Conservation (phyloP, 176 grass and related monocot species). For the Puya raimondii region DNA sequence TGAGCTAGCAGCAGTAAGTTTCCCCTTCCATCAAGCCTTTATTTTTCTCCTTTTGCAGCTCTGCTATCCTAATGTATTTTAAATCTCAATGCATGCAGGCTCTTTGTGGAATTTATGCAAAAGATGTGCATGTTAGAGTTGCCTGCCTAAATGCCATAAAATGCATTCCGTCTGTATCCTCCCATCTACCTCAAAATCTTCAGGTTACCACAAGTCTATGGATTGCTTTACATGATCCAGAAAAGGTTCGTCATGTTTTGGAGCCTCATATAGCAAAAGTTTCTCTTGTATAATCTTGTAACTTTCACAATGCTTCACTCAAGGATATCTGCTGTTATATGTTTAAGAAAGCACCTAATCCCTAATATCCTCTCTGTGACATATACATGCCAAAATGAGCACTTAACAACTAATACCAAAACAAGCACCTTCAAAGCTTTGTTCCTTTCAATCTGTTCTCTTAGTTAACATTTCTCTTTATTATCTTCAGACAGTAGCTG, state of each 20-base stretch:
- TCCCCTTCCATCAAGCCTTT: constrained; percentile 22
- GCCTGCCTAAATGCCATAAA: constrained; percentile 95
- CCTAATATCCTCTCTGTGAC: too few relatives aligned
- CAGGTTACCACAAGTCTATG: constrained; percentile 75
- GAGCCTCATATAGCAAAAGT: not conserved
- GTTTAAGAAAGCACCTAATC: too few relatives aligned
- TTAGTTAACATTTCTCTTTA: not conserved
- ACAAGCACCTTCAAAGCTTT: not conserved
- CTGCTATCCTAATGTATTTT: constrained; percentile 19
- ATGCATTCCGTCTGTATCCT: constrained; percentile 68
- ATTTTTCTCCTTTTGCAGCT: constrained; percentile 4
- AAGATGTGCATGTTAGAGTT: constrained; percentile 75
- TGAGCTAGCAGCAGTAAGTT: constrained; percentile 65
- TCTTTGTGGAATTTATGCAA: constrained; percentile 81
- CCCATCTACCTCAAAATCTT: constrained; percentile 39
- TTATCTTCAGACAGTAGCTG: constrained; percentile 64
- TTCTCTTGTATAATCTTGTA: not conserved
- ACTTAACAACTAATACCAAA: too few relatives aligned
- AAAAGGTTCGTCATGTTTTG: constrained; percentile 49
- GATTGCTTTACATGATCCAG: constrained; percentile 89
- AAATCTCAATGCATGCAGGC: constrained; percentile 40
- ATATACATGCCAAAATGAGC: too few relatives aligned
- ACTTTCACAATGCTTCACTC: not conserved
- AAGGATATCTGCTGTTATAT: too few relatives aligned
- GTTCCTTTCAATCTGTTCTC: not conserved